A percentile compares a stretch with the other conserved stretches of the same genome.
Evolutionary conservation across 2,329 filamentous ascomycete genomes (phyloP).

Genomic region (Nigrograna mackinnonii): DNA sequence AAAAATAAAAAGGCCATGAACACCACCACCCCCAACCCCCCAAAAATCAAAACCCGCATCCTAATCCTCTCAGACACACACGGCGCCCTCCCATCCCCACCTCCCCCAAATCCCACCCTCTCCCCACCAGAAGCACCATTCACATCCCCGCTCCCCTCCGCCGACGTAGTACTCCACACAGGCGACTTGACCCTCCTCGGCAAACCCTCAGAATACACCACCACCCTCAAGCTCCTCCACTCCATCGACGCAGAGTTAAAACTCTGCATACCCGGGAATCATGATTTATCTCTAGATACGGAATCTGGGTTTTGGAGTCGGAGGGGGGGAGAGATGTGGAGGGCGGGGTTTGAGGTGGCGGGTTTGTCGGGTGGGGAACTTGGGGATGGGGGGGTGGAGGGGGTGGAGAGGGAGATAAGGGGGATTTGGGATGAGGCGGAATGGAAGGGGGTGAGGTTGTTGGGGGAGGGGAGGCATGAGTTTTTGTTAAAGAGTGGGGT

Average conservation of each 20-base stretch:
- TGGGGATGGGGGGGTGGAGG: constrained; percentile 51
- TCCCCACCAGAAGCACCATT: constrained; percentile 17
- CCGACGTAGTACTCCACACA: constrained; percentile 61
- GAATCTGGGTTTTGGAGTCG: constrained; percentile 54
- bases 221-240: constrained; percentile 51
- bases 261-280: constrained; percentile 66
- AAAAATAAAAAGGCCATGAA: too few species aligned
- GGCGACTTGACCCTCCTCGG: constrained; percentile 63
- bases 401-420: constrained; percentile 60
- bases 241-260: constrained; percentile 59
- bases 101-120: constrained; percentile 9
- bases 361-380: constrained; percentile 42
- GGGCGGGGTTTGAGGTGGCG: too few species aligned
- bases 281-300: constrained; percentile 62
- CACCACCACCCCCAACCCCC: background rate
- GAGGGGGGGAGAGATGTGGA: constrained; percentile 29
- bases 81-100: constrained; percentile 14
- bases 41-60: constrained; percentile 41
- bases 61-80: constrained; percentile 52
- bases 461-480: constrained; percentile 57
- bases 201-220: constrained; percentile 50
- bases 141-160: constrained; percentile 49
- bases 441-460: constrained; percentile 53
- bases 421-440: constrained; percentile 54
- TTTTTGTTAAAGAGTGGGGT: constrained; percentile 56